phyloP scores from a whole-genome alignment of 1,284 basidiomycete species.

The Wolfiporia cocos region DNA sequence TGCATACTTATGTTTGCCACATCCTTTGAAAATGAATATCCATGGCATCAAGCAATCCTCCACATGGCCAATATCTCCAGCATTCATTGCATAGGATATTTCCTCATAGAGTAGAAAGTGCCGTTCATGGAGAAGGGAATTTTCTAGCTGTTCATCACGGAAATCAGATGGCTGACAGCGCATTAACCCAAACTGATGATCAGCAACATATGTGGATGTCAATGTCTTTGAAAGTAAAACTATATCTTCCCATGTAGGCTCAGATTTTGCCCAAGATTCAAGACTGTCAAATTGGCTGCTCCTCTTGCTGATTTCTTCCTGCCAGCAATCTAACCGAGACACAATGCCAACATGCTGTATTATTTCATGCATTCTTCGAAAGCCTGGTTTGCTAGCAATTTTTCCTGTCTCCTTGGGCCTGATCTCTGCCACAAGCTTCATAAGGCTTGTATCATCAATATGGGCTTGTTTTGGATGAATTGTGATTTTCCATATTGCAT shows the following conservation, averaged over 20 bases:
- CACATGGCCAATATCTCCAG: slow-evolving; percentile 30
- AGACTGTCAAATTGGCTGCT: too few species aligned
- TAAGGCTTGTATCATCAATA: slow-evolving; percentile 15
- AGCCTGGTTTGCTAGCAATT: slow-evolving; percentile 24
- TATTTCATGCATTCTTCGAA: slow-evolving; percentile 29
- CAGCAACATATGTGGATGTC: too few species aligned
- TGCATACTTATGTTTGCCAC: slow-evolving; percentile 33
- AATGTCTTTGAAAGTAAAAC: too few species aligned
- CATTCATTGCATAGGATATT: slow-evolving; percentile 25
- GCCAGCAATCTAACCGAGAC: slow-evolving; percentile 20
- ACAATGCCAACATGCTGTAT: slow-evolving; percentile 24
- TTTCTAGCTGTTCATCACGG: slow-evolving; percentile 27
- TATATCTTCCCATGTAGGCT: slow-evolving; percentile 18
- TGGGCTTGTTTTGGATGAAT: slow-evolving; percentile 13
- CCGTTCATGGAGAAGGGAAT: slow-evolving; percentile 21
- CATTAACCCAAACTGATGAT: too few species aligned
- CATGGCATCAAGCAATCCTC: slow-evolving; percentile 24
- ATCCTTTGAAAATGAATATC: slow-evolving; percentile 24
- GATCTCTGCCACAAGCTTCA: slow-evolving; percentile 15
- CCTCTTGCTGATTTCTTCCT: slow-evolving; percentile 4
- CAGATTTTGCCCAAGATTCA: slow-evolving; percentile 15
- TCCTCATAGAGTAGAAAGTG: slow-evolving; percentile 30
- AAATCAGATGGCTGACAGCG: too few species aligned
- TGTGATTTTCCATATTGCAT: slow-evolving; percentile 28
- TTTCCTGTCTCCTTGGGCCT: slow-evolving; percentile 23